Conservation (phyloP, 1,284 basidiomycete species). For the Apiotrichum domesticum region DNA sequence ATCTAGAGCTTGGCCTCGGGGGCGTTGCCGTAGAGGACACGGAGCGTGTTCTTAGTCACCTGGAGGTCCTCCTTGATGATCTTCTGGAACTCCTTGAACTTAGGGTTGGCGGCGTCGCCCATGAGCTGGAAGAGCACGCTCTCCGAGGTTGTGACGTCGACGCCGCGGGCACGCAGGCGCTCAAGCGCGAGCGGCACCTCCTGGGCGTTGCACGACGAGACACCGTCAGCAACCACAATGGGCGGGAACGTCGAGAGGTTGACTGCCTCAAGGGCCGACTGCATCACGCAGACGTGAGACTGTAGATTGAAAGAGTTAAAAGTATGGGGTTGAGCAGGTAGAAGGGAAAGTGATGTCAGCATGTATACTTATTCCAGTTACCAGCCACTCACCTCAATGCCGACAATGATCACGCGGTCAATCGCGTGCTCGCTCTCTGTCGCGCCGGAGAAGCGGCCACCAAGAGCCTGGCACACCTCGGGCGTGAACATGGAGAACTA, state of each 20-base stretch:
- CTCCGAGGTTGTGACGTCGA: slow-evolving; percentile 72
- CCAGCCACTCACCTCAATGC: slow-evolving; percentile 57
- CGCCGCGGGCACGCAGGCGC: slow-evolving; percentile 67
- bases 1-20: slow-evolving; percentile 4
- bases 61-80: slow-evolving; percentile 73
- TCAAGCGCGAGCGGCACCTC: slow-evolving; percentile 50
- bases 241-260: slow-evolving; percentile 47
- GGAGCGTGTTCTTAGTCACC: slow-evolving; percentile 50
- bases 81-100: slow-evolving; percentile 67
- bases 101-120: slow-evolving; percentile 57
- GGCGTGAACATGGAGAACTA: slow-evolving; percentile 77
- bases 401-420: slow-evolving; percentile 61
- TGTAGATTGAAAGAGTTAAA: slow-evolving; percentile 2
- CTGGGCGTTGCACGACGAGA: slow-evolving; percentile 66
- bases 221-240: slow-evolving; percentile 72
- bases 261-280: slow-evolving; percentile 60
- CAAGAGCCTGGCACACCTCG: slow-evolving; percentile 56
- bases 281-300: slow-evolving; percentile 84
- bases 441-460: slow-evolving; percentile 10
- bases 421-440: background rate
- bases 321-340: slow-evolving; percentile 10
- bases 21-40: slow-evolving; percentile 15
- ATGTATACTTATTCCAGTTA: too few relatives aligned
- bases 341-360: background rate
- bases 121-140: slow-evolving; percentile 68